Evolutionary conservation across 495 filamentous ascomycete genomes (phyloP).

Genomic region (Aspergillus ostianus): DNA sequence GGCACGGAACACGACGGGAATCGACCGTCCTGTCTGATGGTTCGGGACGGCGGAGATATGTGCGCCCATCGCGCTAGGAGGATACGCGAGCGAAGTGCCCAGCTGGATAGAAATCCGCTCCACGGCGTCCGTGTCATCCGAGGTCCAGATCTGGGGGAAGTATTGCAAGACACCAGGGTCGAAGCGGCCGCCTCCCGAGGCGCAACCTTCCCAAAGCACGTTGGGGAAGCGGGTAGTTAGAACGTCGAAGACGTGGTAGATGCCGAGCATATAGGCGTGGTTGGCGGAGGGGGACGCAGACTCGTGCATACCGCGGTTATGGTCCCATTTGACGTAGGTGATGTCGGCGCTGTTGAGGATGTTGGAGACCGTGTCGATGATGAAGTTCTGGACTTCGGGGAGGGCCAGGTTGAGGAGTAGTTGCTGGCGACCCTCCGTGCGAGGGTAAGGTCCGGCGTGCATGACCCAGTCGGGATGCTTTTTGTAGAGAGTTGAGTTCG

Average conservation of each 20-base stretch:
- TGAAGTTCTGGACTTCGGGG: constrained; percentile 53
- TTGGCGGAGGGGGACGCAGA: constrained; percentile 44
- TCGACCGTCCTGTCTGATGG: constrained; percentile 45
- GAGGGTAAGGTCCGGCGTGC: constrained; percentile 49
- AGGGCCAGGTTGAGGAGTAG: constrained; percentile 53
- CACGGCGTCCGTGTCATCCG: constrained; percentile 54
- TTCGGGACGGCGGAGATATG: constrained; percentile 56
- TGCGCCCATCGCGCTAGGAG: constrained; percentile 54
- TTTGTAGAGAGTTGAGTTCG: constrained; percentile 50
- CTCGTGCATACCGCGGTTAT: constrained; percentile 56
- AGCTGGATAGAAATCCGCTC: constrained; percentile 54
- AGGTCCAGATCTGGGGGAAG: constrained; percentile 59
- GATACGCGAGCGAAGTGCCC: constrained; percentile 54
- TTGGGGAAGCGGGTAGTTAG: constrained; percentile 52
- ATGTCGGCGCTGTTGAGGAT: constrained; percentile 50
- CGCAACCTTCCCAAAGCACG: constrained; percentile 58
- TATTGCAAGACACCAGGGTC: constrained; percentile 55
- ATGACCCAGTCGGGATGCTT: constrained; percentile 56
- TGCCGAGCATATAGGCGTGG: constrained; percentile 53
- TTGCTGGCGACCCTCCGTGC: constrained; percentile 49
- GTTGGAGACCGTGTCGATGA: constrained; percentile 46
- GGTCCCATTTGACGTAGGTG: constrained; percentile 58
- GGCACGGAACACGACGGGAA: constrained; percentile 48
- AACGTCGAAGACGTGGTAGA: constrained; percentile 53
- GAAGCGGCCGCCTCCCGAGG: constrained; percentile 54